These are phyloP conservation scores for Solanum pimpinellifolium DNA, from an alignment of 257 asterid genomes.

Conservation along the genomic window DNA sequence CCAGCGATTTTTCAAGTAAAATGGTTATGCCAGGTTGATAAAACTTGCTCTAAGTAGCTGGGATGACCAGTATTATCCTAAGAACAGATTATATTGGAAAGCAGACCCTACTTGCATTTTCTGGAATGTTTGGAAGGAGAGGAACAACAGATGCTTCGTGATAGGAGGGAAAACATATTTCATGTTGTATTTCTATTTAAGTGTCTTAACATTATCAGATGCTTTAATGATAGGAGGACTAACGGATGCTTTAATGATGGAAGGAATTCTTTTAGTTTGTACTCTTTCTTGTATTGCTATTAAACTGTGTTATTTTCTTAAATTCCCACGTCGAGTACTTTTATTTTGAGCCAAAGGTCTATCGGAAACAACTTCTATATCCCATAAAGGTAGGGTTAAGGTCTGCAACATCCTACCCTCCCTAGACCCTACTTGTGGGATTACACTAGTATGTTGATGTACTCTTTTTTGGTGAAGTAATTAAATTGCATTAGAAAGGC, in stretches of 20 bases:
- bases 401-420: background rate
- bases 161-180: background rate
- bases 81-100: background rate
- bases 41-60: background rate
- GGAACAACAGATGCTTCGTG: background rate
- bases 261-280: background rate
- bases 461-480: background rate
- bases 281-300: background rate
- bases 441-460: background rate
- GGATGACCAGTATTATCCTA: background rate
- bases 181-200: background rate
- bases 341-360: background rate
- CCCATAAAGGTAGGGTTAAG: background rate
- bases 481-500: too few species aligned
- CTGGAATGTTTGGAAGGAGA: background rate
- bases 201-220: background rate
- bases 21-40: background rate
- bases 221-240: too few species aligned
- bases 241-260: background rate
- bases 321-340: background rate
- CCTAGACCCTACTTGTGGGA: background rate
- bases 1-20: background rate
- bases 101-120: background rate
- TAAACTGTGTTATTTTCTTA: background rate
- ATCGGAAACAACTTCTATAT: background rate